Conservation (phyloP, 257 asterid genomes). For the Penstemon newberryi region DNA sequence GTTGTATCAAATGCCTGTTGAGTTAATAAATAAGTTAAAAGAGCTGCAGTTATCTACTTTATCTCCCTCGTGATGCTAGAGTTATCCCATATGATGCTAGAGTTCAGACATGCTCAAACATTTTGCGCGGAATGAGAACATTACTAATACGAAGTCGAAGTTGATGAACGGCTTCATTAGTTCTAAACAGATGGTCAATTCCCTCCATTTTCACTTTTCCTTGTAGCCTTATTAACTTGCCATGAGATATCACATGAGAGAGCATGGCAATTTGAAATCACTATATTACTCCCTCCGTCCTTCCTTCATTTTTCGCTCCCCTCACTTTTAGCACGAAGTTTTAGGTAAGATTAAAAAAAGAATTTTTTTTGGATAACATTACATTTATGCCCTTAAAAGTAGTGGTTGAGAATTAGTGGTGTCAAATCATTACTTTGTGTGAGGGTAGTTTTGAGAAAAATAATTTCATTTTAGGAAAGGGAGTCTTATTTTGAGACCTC, state of each 20-base stretch:
- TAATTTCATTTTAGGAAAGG: too few species aligned
- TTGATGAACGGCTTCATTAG: neutral
- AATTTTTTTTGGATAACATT: too few species aligned
- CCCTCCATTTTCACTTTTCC: neutral
- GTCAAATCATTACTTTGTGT: too few species aligned
- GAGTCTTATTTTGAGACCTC: too few species aligned
- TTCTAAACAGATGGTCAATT: constrained; percentile 1
- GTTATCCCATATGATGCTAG: neutral
- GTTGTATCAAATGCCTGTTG: neutral
- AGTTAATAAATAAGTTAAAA: neutral
- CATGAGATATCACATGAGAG: neutral
- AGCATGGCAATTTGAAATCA: neutral
- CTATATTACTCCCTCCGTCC: too few species aligned
- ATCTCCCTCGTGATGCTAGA: neutral
- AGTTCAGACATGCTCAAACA: neutral
- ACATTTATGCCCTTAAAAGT: too few species aligned
- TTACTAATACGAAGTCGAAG: neutral
- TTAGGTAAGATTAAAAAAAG: too few species aligned
- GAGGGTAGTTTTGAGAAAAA: too few species aligned
- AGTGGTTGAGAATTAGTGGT: too few species aligned
- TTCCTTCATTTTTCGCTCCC: too few species aligned
- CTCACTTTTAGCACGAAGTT: too few species aligned
- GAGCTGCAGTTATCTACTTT: neutral
- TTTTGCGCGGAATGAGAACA: neutral
- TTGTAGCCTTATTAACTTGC: neutral